phyloP scores from a whole-genome alignment of 164 flowering plant species.

The Warburgia ugandensis region DNA sequence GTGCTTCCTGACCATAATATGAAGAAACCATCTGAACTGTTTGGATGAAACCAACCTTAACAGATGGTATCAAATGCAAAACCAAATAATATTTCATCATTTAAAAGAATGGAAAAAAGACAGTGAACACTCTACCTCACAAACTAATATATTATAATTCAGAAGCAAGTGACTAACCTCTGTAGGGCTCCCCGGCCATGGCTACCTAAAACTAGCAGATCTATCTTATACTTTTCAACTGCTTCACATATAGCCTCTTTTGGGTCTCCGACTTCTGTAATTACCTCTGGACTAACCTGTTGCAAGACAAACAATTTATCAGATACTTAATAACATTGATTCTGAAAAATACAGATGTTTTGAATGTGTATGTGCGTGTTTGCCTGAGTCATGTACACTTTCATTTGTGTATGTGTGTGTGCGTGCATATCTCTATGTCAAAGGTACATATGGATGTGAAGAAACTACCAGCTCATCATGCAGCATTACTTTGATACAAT shows the following conservation, averaged over 20 bases:
- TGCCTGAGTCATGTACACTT: not conserved
- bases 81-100: no score
- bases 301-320: not conserved
- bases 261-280: constrained; percentile 49
- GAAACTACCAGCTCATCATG: not conserved
- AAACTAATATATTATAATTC: no score
- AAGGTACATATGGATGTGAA: not conserved
- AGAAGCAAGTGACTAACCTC: constrained; percentile 32
- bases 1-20: no score
- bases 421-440: not conserved
- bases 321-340: not conserved
- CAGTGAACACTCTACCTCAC: no score
- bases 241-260: constrained; percentile 52
- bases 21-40: no score
- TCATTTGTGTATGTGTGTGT: not conserved
- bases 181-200: constrained; percentile 39
- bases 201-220: constrained; percentile 53
- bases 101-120: no score
- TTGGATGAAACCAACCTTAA: no score
- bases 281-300: constrained; percentile 44
- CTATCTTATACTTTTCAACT: constrained; percentile 35
- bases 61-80: no score
- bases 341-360: not conserved
- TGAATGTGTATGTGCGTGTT: not conserved
- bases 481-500: no score